Evolutionary conservation across 371 early-diverging fungal genomes (phyloP), one percentile per base, ranked within the genome.

Genomic region (Rhizopus sp.): DNA sequence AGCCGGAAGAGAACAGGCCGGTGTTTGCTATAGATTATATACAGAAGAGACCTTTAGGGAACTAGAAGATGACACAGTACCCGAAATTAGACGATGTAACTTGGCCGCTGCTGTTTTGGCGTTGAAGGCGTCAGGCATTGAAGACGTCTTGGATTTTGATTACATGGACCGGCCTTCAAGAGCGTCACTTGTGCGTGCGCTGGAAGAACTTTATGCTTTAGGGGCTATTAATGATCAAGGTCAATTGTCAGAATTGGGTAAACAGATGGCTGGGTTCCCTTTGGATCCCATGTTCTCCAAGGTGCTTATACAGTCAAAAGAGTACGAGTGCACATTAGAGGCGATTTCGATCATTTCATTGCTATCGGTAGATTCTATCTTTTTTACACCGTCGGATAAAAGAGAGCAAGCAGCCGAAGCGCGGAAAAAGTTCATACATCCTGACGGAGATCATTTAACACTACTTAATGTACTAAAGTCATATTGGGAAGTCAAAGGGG

Each of bases 1-100:
- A 63, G 99, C 99, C 23, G 68, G 68, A 40, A 64, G 69, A 68
- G 69, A 68, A 70, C 70, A 75, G 13, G 73, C 80, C 16, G 80
- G 80, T 46, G 64, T 71, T 3, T 80, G 97, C 62, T 99, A 93
- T 81, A 79, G 99, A 30, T 76, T 99, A 10, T 99, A 98, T 75
- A 95, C 97, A 0, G 92, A 96, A 70, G 74, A 84, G 2, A 86
- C 88, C 1, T 99, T 87, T 68, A 72, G 82, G 4, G 78, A 83
- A 50, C 81, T 99, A 50, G 83, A 82, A 30, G 93, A 94, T 48
- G 87, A 92, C 59, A 86, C 91, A 1, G 83, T 88, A 32, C 99
- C 99, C 6, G 99, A 99, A 81, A 99, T 99, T 60, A 73, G 71
- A 58, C 80, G 95, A 52, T 91, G 93, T 66, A 97, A 97, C 68